phyloP scores from a whole-genome alignment of 1,284 basidiomycete species.

The Ceraceosorus bombacis region DNA sequence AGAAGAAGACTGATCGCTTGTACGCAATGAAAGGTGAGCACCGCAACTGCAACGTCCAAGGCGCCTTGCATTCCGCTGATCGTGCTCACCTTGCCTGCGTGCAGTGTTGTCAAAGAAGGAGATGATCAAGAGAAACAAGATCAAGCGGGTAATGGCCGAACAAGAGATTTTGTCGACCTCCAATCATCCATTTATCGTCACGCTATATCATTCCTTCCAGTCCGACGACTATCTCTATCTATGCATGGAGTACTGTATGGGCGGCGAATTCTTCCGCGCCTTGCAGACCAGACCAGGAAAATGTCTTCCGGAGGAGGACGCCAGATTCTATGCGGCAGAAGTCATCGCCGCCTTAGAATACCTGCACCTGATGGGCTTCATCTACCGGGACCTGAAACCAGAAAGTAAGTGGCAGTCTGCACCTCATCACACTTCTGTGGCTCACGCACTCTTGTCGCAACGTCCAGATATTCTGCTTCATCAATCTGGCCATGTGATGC shows the following conservation, averaged over 20 bases:
- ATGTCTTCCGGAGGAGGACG: slow-evolving; percentile 87
- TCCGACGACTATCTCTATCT: slow-evolving; percentile 46
- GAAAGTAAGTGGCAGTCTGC: slow-evolving; percentile 66
- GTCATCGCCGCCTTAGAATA: slow-evolving; percentile 97
- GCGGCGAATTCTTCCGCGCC: slow-evolving; percentile 97
- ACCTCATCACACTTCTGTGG: background rate
- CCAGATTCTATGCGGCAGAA: slow-evolving; percentile 96
- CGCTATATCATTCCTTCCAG: slow-evolving; percentile 48
- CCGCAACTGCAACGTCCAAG: background rate
- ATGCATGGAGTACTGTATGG: slow-evolving; percentile 75
- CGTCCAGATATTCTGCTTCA: slow-evolving; percentile 86
- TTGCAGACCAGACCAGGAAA: slow-evolving; percentile 74
- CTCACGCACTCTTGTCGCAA: background rate
- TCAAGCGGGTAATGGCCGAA: slow-evolving; percentile 47
- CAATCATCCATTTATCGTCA: slow-evolving; percentile 48
- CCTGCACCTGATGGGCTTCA: slow-evolving; percentile 96
- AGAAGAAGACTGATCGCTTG: slow-evolving; percentile 38
- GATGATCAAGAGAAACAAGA: slow-evolving; percentile 49
- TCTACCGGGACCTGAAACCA: slow-evolving; percentile 97
- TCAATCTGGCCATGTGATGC: slow-evolving; percentile 96
- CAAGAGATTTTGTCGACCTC: slow-evolving; percentile 44
- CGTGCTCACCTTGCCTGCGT: background rate
- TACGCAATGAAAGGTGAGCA: slow-evolving; percentile 43
- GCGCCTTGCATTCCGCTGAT: background rate
- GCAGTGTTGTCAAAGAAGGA: slow-evolving; percentile 46